phyloP scores from a whole-genome alignment of 1,139 yeast genomes.

The Trichomonascaceae sp. region DNA sequence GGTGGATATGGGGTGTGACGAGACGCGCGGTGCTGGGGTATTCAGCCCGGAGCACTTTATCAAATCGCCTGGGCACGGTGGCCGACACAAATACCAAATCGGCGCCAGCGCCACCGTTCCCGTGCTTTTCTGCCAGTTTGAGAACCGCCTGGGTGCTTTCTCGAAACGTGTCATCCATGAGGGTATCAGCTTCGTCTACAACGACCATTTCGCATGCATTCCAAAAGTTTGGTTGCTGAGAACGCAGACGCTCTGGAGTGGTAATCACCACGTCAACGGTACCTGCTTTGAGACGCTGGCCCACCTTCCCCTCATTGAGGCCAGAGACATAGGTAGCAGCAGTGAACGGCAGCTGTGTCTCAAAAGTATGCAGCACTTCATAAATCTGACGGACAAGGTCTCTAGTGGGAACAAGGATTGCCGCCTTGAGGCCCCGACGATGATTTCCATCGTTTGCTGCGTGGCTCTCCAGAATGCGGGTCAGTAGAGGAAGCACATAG shows the following conservation, averaged over 20 bases:
- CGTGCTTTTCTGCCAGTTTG: slow-evolving; percentile 27
- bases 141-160: slow-evolving; percentile 35
- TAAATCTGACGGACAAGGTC: slow-evolving; percentile 78
- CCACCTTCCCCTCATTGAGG: not conserved
- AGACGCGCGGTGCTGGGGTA: slow-evolving; percentile 61
- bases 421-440: slow-evolving; percentile 36
- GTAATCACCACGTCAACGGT: slow-evolving; percentile 71
- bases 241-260: slow-evolving; percentile 43
- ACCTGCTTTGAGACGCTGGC: slow-evolving; percentile 16
- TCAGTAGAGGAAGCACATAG: slow-evolving; percentile 62
- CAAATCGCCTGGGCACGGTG: slow-evolving; percentile 73
- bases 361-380: slow-evolving; percentile 28
- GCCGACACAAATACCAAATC: slow-evolving; percentile 78
- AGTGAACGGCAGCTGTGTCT: not conserved
- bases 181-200: slow-evolving; percentile 92
- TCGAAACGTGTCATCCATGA: slow-evolving; percentile 74
- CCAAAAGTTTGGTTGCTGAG: slow-evolving; percentile 8
- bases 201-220: slow-evolving; percentile 40
- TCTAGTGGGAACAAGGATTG: slow-evolving; percentile 75
- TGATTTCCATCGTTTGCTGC: slow-evolving; percentile 3
- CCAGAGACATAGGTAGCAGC: slow-evolving; percentile 1
- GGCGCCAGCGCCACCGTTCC: slow-evolving; percentile 31
- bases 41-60: slow-evolving; percentile 41
- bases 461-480: slow-evolving; percentile 42
- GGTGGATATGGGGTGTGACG: slow-evolving; percentile 72